Conservation (phyloP, 1,139 yeast genomes). For the Sugiyamaella sp. region DNA sequence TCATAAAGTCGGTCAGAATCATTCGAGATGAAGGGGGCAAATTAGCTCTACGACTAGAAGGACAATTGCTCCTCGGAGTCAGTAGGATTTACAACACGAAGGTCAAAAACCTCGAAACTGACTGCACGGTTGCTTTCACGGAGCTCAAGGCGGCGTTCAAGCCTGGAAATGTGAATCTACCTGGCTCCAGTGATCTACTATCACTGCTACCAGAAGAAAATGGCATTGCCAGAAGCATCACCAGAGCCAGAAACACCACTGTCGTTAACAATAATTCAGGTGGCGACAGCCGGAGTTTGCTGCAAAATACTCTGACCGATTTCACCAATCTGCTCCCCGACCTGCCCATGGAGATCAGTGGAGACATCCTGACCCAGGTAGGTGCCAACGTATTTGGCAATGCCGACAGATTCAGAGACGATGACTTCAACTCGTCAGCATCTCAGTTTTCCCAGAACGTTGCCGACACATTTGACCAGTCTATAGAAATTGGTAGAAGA, state of each 20-base stretch:
- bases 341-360: conserved; percentile 26
- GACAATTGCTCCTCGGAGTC: conserved; percentile 85
- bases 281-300: conserved; percentile 7
- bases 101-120: conserved; percentile 82
- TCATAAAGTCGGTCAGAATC: conserved; percentile 65
- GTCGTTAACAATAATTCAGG: not conserved
- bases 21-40: conserved; percentile 52
- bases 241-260: not conserved
- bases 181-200: conserved; percentile 30
- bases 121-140: conserved; percentile 75
- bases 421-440: conserved; percentile 13
- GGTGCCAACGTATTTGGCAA: not conserved
- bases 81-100: conserved; percentile 86
- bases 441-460: conserved; percentile 2
- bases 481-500: conserved; percentile 58
- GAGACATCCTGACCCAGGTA: conserved; percentile 2
- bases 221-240: not conserved
- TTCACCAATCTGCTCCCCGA: conserved; percentile 51
- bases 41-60: conserved; percentile 80
- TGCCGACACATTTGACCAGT: conserved; percentile 31
- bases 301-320: conserved; percentile 75
- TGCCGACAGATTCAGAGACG: not conserved
- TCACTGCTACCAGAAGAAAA: conserved; percentile 41
- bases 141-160: conserved; percentile 75
- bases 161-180: conserved; percentile 52